Percentiles rank a stretch among this genome's conserved stretches.
These are phyloP conservation scores for Pseudozyma sp. DNA, from an alignment of 1,284 basidiomycete genomes.

Conservation along the genomic window DNA sequence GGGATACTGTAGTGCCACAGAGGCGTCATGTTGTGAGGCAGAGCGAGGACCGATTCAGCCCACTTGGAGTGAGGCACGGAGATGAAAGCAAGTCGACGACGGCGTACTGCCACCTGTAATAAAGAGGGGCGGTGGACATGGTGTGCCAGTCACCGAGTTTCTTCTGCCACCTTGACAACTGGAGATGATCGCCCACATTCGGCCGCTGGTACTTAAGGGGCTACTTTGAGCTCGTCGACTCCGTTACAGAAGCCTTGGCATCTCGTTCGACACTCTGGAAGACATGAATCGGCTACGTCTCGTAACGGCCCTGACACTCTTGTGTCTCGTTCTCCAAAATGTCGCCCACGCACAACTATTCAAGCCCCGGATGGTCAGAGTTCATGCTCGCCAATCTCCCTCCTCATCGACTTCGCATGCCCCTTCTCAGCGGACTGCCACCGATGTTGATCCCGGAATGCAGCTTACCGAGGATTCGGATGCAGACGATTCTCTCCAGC, in stretches of 20 bases:
- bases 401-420: neutral
- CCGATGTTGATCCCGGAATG: slow-evolving; percentile 13
- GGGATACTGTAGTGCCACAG: too few species aligned
- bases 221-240: neutral
- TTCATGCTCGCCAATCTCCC: slow-evolving; percentile 1
- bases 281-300: slow-evolving; percentile 1
- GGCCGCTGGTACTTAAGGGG: neutral
- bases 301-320: neutral
- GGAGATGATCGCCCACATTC: neutral
- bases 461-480: slow-evolving; percentile 20
- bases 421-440: neutral
- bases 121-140: neutral
- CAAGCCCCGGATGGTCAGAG: slow-evolving; percentile 12
- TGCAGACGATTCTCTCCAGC: slow-evolving; percentile 8
- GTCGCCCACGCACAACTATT: neutral
- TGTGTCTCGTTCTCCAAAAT: neutral
- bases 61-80: too few species aligned
- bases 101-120: too few species aligned
- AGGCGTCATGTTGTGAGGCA: too few species aligned
- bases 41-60: too few species aligned
- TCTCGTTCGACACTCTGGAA: neutral
- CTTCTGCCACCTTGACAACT: too few species aligned
- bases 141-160: too few species aligned
- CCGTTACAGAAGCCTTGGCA: neutral
- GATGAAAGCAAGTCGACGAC: too few species aligned